phyloP scores from a whole-genome alignment of 1,284 basidiomycete species.

The Amylostereum areolatum region DNA sequence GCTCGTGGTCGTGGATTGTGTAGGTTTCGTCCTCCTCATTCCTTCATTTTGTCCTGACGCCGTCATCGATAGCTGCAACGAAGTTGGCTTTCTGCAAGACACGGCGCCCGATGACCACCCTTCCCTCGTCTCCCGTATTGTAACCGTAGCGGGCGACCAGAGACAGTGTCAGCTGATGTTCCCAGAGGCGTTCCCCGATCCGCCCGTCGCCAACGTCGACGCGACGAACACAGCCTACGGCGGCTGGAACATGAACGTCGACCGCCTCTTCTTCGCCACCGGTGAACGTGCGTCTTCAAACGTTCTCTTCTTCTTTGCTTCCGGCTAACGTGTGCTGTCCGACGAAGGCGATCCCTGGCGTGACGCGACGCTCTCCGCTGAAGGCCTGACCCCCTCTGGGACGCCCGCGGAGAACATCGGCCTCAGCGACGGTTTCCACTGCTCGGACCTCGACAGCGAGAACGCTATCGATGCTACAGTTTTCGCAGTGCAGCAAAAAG shows the following conservation, averaged over 20 bases:
- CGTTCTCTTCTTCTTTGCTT: background rate
- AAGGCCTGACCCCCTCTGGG: constrained; percentile 38
- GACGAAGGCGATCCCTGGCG: constrained; percentile 65
- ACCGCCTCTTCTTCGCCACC: constrained; percentile 64
- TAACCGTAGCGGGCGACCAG: constrained; percentile 29
- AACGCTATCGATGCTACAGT: constrained; percentile 47
- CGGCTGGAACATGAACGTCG: constrained; percentile 56
- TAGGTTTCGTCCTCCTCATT: constrained; percentile 18
- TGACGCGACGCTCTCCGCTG: constrained; percentile 60
- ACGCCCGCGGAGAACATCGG: constrained; percentile 50
- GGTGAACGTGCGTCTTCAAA: constrained; percentile 44
- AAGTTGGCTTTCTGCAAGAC: constrained; percentile 61
- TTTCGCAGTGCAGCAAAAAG: constrained; percentile 43
- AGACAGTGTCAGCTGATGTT: constrained; percentile 61
- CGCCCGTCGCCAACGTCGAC: constrained; percentile 28
- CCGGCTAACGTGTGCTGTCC: background rate
- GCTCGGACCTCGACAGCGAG: constrained; percentile 47
- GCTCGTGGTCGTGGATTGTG: constrained; percentile 63
- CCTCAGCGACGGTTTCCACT: constrained; percentile 59
- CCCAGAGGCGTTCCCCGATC: constrained; percentile 44
- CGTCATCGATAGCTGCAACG: constrained; percentile 49
- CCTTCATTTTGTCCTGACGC: background rate
- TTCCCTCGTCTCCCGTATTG: constrained; percentile 51
- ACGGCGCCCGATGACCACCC: constrained; percentile 48
- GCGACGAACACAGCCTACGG: constrained; percentile 44